Percentiles rank a stretch among this genome's conserved stretches.
Conservation (phyloP, 2,329 filamentous ascomycete species). For the Scedosporium apiospermum region DNA sequence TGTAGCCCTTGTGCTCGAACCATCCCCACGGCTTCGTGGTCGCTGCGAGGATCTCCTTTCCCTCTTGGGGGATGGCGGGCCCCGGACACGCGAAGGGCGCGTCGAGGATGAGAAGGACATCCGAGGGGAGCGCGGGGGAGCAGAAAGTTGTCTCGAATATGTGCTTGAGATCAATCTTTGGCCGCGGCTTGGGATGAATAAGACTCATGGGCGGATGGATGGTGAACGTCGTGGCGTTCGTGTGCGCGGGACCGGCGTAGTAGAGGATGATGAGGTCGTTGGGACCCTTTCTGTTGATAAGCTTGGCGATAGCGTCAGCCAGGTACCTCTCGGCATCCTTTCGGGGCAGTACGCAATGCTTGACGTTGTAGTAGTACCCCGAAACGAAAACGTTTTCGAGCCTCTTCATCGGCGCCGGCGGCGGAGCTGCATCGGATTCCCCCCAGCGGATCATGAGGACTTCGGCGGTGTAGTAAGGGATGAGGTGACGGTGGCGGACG, state of each 20-base stretch:
- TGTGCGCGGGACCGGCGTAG: not conserved
- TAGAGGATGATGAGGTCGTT: conserved; percentile 2
- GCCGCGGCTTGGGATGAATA: not conserved
- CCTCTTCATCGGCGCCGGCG: not conserved
- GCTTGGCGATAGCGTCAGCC: not conserved
- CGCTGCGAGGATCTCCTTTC: conserved; percentile 5
- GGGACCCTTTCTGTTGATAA: not conserved
- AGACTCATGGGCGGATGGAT: not conserved
- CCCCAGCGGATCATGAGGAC: not conserved
- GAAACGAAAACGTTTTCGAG: not conserved
- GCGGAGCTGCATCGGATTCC: not conserved
- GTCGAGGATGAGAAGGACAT: conserved; percentile 4
- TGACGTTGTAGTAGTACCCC: not conserved
- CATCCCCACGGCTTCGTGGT: not conserved
- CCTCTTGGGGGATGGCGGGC: not conserved
- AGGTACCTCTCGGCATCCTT: not conserved
- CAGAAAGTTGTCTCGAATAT: conserved; percentile 1
- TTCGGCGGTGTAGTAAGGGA: not conserved
- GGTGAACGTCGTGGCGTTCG: not conserved
- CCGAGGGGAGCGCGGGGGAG: not conserved
- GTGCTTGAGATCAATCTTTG: not conserved
- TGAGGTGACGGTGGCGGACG: not conserved
- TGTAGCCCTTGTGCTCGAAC: not conserved
- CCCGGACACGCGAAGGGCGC: not conserved
- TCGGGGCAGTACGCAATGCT: not conserved